Evolutionary conservation across 148 eudicot genomes (phyloP).

Genomic region (Spergularia bocconei): DNA sequence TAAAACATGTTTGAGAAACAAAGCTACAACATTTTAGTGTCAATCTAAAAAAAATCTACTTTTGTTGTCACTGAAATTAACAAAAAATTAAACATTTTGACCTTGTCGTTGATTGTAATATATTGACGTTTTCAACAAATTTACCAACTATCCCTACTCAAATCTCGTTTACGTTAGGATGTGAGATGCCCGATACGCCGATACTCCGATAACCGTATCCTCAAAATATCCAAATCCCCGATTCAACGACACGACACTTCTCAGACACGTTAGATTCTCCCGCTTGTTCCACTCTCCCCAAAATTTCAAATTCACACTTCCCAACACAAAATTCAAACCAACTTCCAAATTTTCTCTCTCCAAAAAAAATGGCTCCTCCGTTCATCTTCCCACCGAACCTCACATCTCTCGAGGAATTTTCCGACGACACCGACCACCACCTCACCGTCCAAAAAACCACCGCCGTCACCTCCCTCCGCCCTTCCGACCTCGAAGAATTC

Average conservation of each 20-base stretch:
- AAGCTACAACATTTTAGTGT: no score
- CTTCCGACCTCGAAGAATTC: conserved; percentile 86
- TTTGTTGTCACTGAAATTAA: no score
- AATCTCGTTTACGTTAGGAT: no score
- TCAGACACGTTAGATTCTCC: not conserved
- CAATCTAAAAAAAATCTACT: no score
- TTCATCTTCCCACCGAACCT: conserved; percentile 70
- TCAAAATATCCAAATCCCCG: no score
- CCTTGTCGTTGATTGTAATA: no score
- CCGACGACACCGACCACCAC: conserved; percentile 4
- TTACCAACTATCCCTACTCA: no score
- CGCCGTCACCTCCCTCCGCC: conserved; percentile 48
- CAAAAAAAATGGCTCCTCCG: conserved; percentile 52
- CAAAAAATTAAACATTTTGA: no score
- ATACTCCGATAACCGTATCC: no score
- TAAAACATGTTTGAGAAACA: no score
- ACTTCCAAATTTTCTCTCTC: conserved; percentile 2
- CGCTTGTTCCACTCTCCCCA: not conserved
- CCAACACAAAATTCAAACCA: not conserved
- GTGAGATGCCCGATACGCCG: no score
- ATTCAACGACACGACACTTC: not conserved
- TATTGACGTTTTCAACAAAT: no score
- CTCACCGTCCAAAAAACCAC: conserved; percentile 27
- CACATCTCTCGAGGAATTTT: conserved; percentile 44
- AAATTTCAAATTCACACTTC: not conserved